Base-by-base conservation (phyloP, 805 yeast species). In the Yamadazyma insecticola region DNA sequence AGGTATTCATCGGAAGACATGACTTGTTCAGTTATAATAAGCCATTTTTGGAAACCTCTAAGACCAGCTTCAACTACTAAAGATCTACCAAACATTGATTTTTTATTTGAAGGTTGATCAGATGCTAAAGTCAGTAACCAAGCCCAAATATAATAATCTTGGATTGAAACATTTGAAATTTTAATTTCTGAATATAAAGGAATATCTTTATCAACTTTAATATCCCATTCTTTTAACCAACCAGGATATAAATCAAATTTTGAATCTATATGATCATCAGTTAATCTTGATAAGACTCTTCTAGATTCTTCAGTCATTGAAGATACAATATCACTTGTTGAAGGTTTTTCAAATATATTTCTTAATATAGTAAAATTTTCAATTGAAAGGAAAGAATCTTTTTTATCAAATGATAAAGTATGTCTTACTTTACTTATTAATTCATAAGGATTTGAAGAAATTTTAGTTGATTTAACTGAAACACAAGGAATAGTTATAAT, bases 141-240 rank as follows among this genome's bases (percentile, higher is more conserved):
- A 1, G 95, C 74, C 96, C 96, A 87, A 17, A 86, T 84, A 48
- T 80, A 87, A 53, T 82, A 87, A 53, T 87, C 96, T 53, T 85
- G 95, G 13, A 87, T 75, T 5, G 84, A 70, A 1, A 83, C 80
- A 37, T 83, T 71, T 6, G 74, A 60, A 7, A 84, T 62, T 26
- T 50, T 39, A 13, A 60, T 50, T 33, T 55, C 58, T 22, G 60
- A 68, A 58, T 43, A 61, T 20, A 55, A 41, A 2, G 70, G 70
- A n/a, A 63, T 58, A 26, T 57, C 48, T 3, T 34, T 33, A 36
- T 36, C 55, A 26, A 34, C 27, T 17, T 24, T 28, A 16, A 47
- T 39, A 6, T 35, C 29, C 22, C 30, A 36, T 4, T 32, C 24
- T 6, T 35, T 44, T 26, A 51, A 23, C 67, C 67, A 51, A 36